These are phyloP conservation scores for Cucurbita pepo DNA, from an alignment of 306 rosid genomes.

Conservation along the genomic window DNA sequence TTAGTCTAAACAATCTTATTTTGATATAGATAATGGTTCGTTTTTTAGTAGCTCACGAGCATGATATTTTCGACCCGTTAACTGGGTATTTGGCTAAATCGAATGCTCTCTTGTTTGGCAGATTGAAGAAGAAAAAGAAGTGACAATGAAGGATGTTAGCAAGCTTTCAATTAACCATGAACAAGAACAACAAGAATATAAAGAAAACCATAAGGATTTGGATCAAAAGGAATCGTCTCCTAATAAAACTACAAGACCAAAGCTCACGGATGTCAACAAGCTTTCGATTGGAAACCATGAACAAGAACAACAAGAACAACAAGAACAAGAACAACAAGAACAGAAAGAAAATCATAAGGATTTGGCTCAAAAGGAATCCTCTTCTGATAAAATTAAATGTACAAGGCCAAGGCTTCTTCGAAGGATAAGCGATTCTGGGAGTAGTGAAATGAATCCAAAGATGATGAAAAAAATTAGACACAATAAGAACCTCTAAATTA, in stretches of 20 bases:
- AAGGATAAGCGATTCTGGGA: conserved; percentile 45
- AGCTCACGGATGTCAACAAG: conserved; percentile 1
- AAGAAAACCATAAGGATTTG: conserved; percentile 6
- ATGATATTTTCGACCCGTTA: background rate
- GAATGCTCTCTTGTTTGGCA: conserved; percentile 13
- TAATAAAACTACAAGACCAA: conserved; percentile 14
- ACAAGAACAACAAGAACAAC: conserved; percentile 7
- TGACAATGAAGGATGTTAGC: conserved; percentile 23
- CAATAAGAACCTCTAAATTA: background rate
- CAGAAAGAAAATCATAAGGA: conserved; percentile 8
- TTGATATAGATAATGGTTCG: too few relatives aligned
- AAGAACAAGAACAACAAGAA: conserved; percentile 5
- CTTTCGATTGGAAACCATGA: conserved; percentile 6
- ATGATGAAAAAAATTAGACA: conserved; percentile 24
- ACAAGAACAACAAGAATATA: conserved; percentile 9
- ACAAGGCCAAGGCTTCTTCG: conserved; percentile 30
- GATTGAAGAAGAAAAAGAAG: conserved; percentile 19
- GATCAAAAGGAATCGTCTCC: conserved; percentile 8
- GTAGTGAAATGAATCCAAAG: conserved; percentile 38
- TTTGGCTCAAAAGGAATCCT: conserved; percentile 9
- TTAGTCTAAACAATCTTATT: too few relatives aligned
- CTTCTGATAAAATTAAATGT: conserved; percentile 5
- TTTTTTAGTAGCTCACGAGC: background rate
- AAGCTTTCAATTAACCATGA: conserved; percentile 12
- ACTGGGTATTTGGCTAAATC: background rate